Conservation (phyloP, 2,329 filamentous ascomycete species). For the Aspergillus luchuensis region DNA sequence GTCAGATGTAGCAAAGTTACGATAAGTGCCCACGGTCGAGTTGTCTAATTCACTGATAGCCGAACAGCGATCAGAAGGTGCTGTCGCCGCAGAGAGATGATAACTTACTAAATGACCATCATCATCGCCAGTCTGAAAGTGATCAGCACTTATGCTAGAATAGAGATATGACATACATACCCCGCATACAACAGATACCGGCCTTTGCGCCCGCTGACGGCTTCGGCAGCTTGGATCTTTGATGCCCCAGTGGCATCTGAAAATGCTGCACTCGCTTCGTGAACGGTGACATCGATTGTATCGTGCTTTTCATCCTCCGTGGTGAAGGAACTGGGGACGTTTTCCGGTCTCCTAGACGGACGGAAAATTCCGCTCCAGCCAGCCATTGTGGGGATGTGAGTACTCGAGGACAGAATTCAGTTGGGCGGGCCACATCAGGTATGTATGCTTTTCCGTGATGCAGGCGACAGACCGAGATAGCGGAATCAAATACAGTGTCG, state of each 20-base stretch:
- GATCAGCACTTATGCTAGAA: conserved; percentile 8
- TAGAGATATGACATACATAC: conserved; percentile 17
- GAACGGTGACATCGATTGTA: conserved; percentile 12
- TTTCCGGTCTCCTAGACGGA: neutral
- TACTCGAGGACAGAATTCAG: neutral
- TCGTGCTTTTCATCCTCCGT: conserved; percentile 11
- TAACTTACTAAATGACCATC: conserved; percentile 34
- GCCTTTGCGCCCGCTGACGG: conserved; percentile 33
- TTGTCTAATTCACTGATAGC: conserved; percentile 39
- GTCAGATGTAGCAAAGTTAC: conserved; percentile 45
- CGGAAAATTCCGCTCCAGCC: conserved; percentile 10
- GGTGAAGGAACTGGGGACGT: conserved; percentile 1
- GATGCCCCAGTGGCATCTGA: conserved; percentile 25
- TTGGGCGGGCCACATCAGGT: neutral
- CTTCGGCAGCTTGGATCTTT: conserved; percentile 33
- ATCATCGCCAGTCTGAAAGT: conserved; percentile 31
- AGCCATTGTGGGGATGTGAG: neutral
- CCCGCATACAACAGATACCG: conserved; percentile 33
- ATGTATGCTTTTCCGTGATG: neutral
- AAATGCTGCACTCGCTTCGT: neutral
- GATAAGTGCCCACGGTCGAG: conserved; percentile 42
- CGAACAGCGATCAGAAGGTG: neutral
- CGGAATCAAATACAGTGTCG: neutral
- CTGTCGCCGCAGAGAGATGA: no score
- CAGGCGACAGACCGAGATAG: neutral